Percentiles rank a stretch among this genome's conserved stretches.
phyloP scores from a whole-genome alignment of 768 basidiomycete genomes.

The Boletus subparvulus region DNA sequence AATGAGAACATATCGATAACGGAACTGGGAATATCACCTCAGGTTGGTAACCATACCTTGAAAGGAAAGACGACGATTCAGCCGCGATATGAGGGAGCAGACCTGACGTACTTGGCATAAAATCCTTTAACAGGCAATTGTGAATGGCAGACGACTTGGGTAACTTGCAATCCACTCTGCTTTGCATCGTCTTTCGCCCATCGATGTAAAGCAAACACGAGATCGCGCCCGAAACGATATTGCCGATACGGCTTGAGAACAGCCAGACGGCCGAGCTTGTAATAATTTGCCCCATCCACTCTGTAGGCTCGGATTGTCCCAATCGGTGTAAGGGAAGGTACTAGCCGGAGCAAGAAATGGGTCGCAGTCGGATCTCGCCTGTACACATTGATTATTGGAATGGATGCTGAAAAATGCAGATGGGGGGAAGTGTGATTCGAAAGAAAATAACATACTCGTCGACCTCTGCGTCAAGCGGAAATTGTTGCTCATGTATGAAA shows the following conservation, averaged over 20 bases:
- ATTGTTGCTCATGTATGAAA: conserved; percentile 55
- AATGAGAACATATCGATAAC: conserved; percentile 27
- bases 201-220: conserved; percentile 61
- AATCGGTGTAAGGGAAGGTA: conserved; percentile 57
- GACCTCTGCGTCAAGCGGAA: conserved; percentile 71
- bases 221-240: conserved; percentile 61
- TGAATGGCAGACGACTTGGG: conserved; percentile 60
- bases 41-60: conserved; percentile 66
- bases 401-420: conserved; percentile 10
- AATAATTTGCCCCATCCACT: conserved; percentile 43
- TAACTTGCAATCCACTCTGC: conserved; percentile 27
- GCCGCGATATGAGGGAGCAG: conserved; percentile 11
- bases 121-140: conserved; percentile 69
- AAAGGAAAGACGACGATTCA: conserved; percentile 14
- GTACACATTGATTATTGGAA: conserved; percentile 9
- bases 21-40: conserved; percentile 47
- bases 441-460: conserved; percentile 55
- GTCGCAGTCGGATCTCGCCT: conserved; percentile 64
- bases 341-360: conserved; percentile 71
- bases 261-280: conserved; percentile 73
- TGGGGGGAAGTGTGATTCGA: conserved; percentile 6
- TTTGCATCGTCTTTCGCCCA: conserved; percentile 50
- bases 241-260: conserved; percentile 66
- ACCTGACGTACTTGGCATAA: conserved; percentile 62
- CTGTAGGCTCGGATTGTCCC: conserved; percentile 65